Evolutionary conservation across 2,329 filamentous ascomycete species (phyloP).

Genomic region (Cordyceps cicadae): DNA sequence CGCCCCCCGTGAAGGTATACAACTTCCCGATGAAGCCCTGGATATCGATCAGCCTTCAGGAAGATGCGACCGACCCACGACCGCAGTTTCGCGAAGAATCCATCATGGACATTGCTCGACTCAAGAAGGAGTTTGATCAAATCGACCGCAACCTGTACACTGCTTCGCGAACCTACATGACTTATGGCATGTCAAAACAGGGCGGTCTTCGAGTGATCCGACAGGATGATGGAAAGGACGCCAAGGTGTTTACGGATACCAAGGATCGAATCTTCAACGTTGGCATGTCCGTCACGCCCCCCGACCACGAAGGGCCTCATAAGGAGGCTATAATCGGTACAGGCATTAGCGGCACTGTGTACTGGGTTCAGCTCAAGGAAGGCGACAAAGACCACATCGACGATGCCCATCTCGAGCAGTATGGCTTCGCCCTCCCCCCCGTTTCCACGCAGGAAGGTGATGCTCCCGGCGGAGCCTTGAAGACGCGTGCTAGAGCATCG

Average conservation of each 20-base stretch:
- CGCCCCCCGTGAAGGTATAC: slow-evolving; percentile 67
- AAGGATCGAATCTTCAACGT: slow-evolving; percentile 95
- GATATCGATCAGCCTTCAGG: slow-evolving; percentile 73
- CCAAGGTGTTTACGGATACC: slow-evolving; percentile 83
- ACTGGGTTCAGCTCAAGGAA: slow-evolving; percentile 79
- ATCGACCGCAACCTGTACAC: slow-evolving; percentile 89
- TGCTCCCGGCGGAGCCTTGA: slow-evolving; percentile 81
- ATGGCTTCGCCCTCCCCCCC: slow-evolving; percentile 83
- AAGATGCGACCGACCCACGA: slow-evolving; percentile 45
- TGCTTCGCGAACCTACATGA: slow-evolving; percentile 83
- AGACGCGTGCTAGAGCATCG: slow-evolving; percentile 88
- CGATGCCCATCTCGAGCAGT: slow-evolving; percentile 69
- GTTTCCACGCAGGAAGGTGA: slow-evolving; percentile 82
- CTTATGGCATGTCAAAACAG: slow-evolving; percentile 88
- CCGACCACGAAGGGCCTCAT: slow-evolving; percentile 47
- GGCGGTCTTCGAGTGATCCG: slow-evolving; percentile 88
- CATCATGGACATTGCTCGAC: slow-evolving; percentile 83
- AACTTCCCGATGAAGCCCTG: slow-evolving; percentile 97
- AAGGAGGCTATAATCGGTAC: slow-evolving; percentile 84
- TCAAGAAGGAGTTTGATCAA: slow-evolving; percentile 98
- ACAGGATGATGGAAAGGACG: slow-evolving; percentile 86
- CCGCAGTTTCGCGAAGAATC: slow-evolving; percentile 66
- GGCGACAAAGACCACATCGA: slow-evolving; percentile 72
- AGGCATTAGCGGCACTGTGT: slow-evolving; percentile 90
- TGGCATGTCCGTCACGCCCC: slow-evolving; percentile 62